A percentile compares a stretch with the other conserved stretches of the same genome.
phyloP scores from a whole-genome alignment of 2,329 filamentous ascomycete genomes.

The Colletotrichum magnum region DNA sequence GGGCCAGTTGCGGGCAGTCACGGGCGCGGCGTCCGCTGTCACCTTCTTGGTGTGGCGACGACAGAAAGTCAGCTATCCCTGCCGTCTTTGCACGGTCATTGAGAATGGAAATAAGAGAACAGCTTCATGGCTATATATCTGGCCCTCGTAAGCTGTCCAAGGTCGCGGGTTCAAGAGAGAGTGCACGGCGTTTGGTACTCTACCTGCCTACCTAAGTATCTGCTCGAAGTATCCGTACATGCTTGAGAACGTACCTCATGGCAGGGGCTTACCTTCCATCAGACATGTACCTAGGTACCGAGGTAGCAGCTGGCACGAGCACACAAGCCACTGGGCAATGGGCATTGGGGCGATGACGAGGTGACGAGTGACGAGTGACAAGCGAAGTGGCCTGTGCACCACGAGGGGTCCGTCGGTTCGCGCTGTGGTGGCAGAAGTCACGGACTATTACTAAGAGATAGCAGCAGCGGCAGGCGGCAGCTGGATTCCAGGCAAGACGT shows the following conservation, averaged over 20 bases:
- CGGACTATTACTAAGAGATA: constrained; percentile 6
- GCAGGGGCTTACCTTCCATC: too few relatives aligned
- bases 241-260: too few relatives aligned
- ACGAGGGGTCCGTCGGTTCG: neutral
- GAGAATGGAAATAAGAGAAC: neutral
- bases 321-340: constrained; percentile 25
- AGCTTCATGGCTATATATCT: neutral
- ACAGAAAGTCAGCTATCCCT: neutral
- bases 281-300: neutral
- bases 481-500: too few relatives aligned
- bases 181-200: neutral
- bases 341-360: constrained; percentile 32
- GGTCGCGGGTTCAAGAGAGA: neutral
- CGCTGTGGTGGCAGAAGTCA: constrained; percentile 12
- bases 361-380: constrained; percentile 36
- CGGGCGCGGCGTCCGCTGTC: neutral
- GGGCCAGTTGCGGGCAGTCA: too few relatives aligned
- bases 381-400: constrained; percentile 14
- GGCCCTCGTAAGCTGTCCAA: neutral
- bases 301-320: constrained; percentile 7
- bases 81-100: neutral
- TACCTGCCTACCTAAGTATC: too few relatives aligned
- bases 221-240: too few relatives aligned
- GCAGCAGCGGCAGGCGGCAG: neutral
- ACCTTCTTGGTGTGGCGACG: neutral